Percentiles rank a stretch among this genome's conserved stretches.
Conservation (phyloP, 2,329 filamentous ascomycete species). For the Penicillium sp. region DNA sequence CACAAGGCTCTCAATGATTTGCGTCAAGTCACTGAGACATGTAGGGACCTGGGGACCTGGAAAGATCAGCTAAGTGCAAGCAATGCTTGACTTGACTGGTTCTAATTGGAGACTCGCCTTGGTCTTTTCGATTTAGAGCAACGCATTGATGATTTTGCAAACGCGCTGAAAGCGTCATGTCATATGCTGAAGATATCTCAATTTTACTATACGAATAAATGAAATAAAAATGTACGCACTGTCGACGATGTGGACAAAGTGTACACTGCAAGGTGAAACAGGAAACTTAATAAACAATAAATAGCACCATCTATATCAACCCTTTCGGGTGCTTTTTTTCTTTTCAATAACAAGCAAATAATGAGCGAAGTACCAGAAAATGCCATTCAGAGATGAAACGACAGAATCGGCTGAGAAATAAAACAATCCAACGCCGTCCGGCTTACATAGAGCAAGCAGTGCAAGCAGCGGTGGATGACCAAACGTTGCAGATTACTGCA, state of each 20-base stretch:
- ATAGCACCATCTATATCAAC: conserved; percentile 6
- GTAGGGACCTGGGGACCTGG: conserved; percentile 37
- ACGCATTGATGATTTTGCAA: neutral
- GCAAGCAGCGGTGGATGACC: conserved; percentile 12
- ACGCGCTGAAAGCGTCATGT: neutral
- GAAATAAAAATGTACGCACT: neutral
- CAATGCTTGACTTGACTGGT: neutral
- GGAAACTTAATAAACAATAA: neutral
- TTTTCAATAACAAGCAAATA: conserved; percentile 12
- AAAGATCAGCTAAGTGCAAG: conserved; percentile 24
- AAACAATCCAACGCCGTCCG: conserved; percentile 6
- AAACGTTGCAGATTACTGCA: conserved; percentile 19
- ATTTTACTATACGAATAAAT: neutral
- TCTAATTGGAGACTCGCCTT: no score
- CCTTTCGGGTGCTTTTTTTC: conserved; percentile 11
- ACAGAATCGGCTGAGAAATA: conserved; percentile 12
- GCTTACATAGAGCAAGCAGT: conserved; percentile 10
- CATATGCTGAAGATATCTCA: neutral
- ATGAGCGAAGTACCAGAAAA: conserved; percentile 13
- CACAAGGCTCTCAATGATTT: conserved; percentile 29
- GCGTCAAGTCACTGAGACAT: conserved; percentile 30
- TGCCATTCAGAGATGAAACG: conserved; percentile 10
- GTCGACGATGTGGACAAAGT: neutral
- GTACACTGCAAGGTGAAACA: neutral
- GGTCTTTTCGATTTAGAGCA: neutral